phyloP scores from a whole-genome alignment of 176 grass and related monocot species.

The Phyllostachys edulis region DNA sequence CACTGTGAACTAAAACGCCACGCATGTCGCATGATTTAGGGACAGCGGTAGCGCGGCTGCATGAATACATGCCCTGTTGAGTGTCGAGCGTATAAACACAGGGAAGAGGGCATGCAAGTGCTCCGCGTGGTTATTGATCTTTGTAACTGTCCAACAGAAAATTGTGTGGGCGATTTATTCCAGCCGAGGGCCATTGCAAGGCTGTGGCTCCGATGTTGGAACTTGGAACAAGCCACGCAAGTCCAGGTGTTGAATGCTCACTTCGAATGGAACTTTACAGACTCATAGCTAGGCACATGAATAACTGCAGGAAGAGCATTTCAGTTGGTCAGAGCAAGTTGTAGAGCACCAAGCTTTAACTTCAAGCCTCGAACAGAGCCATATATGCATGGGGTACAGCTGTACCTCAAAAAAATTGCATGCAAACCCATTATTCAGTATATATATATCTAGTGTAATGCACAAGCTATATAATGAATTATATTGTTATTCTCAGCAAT shows the following conservation, averaged over 20 bases:
- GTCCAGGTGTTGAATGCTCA: neutral
- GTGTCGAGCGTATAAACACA: neutral
- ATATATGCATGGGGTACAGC: too few relatives aligned
- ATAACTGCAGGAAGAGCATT: conserved; percentile 45
- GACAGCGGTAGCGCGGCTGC: neutral
- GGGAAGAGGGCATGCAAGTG: neutral
- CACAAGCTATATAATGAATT: too few relatives aligned
- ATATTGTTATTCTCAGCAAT: too few relatives aligned
- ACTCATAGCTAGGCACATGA: too few relatives aligned
- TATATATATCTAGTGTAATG: too few relatives aligned
- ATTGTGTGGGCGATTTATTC: neutral
- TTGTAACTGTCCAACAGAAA: neutral
- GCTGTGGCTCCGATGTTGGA: neutral
- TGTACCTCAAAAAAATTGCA: too few relatives aligned
- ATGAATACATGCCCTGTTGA: neutral
- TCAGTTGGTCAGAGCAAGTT: neutral
- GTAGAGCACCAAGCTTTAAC: neutral
- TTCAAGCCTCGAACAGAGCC: neutral
- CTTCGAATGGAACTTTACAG: too few relatives aligned
- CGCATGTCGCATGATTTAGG: neutral
- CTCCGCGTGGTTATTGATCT: neutral
- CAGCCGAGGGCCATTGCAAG: neutral
- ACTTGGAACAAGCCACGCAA: neutral
- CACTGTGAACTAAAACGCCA: neutral
- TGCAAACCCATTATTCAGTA: too few relatives aligned